Evolutionary conservation across 257 asterid species (phyloP).

Genomic region (Ballota nigra): DNA sequence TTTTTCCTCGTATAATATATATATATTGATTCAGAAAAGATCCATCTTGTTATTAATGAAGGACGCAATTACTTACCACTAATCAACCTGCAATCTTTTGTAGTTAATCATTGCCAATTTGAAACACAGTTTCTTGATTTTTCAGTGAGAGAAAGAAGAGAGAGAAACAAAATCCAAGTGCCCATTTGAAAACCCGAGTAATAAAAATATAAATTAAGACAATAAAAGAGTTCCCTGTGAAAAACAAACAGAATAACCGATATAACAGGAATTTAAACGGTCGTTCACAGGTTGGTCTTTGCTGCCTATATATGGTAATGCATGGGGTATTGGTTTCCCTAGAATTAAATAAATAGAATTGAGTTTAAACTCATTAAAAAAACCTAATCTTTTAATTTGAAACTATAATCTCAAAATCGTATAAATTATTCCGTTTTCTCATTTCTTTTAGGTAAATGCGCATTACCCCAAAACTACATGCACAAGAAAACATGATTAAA

Average conservation of each 20-base stretch:
- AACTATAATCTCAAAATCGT: too few species aligned
- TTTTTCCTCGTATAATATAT: background rate
- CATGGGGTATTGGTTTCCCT: background rate
- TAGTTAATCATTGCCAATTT: slow-evolving; percentile 20
- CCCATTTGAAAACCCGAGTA: background rate
- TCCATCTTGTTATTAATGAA: background rate
- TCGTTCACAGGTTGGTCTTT: slow-evolving; percentile 18
- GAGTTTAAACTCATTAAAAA: too few species aligned
- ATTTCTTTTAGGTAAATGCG: too few species aligned
- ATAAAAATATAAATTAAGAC: background rate
- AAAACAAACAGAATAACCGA: slow-evolving; percentile 29
- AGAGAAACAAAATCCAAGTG: slow-evolving; percentile 9
- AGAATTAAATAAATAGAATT: too few species aligned
- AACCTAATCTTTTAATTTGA: too few species aligned
- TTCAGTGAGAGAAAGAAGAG: slow-evolving; percentile 17
- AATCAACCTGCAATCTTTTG: slow-evolving; percentile 23
- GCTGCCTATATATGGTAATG: slow-evolving; percentile 28
- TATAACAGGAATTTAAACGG: slow-evolving; percentile 30
- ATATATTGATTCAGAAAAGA: background rate
- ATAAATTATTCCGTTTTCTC: too few species aligned
- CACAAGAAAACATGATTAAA: too few species aligned
- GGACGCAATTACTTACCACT: slow-evolving; percentile 19
- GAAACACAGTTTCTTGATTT: slow-evolving; percentile 14
- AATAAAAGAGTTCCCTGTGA: background rate
- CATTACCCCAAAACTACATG: too few species aligned